Evolutionary conservation across 768 basidiomycete genomes (phyloP), one percentile per base, ranked within the genome.

Genomic region (Auricularia auricula-judae): DNA sequence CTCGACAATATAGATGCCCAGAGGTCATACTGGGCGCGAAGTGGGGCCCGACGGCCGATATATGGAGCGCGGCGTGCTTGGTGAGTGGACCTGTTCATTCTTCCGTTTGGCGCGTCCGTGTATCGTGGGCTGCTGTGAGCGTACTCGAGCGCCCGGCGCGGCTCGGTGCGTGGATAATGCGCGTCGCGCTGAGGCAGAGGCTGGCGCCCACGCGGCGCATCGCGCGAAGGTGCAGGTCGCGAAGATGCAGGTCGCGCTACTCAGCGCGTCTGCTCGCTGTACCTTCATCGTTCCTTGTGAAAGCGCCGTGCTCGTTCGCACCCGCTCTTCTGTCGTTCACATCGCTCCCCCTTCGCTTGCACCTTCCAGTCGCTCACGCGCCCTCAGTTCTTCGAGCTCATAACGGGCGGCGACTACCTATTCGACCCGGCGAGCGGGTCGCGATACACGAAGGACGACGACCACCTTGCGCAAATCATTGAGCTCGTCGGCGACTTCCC

Each of bases 401-500:
- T 98, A 67, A 93, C 91, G 0, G 96, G 96, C 21, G 96, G 97
- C 23, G 96, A 98, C 74, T 99, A 98, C 76, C 84, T 99, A 43
- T 99, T 99, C 72, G 97, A 98, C 72, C 96, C 96, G 0, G 93
- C 93, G 23, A 90, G 91, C 1, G 96, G 96, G 2, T 87, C 91
- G 60, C 86, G 94, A 51, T 98, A 97, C 72, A 91, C 88, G 78
- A 98, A 98, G 74, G 93, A 96, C 75, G 93, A 95, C 73, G 91
- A 93, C 72, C 95, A 99, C 71, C 92, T 98, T 66, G 96, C 97
- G 3, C 97, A 99, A 78, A 92, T 98, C 68, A 92, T 98, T 74
- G 96, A 99, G 76, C 82, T 98, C 11, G 80, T 98, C 72, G 96
- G 95, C 54, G 93, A 97, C 68, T 82, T 96, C 51, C 93, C 93